Percentiles rank a stretch among this genome's conserved stretches.
These are phyloP conservation scores for Teunomyces barrocoloradensis DNA, from an alignment of 805 yeast genomes.

Conservation along the genomic window DNA sequence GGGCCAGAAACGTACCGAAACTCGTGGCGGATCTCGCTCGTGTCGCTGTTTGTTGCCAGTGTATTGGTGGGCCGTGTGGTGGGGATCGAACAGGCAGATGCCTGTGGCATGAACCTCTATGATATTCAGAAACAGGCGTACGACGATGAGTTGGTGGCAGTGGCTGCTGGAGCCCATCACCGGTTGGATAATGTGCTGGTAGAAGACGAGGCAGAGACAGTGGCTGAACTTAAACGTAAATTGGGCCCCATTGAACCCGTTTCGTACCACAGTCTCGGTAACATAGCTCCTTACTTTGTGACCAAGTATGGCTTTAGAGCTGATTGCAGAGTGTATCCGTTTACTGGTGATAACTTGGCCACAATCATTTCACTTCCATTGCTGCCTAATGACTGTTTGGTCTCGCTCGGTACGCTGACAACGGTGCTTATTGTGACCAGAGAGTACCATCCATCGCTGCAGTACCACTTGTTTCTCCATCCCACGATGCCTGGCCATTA, in stretches of 20 bases:
- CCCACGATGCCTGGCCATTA: conserved; percentile 74
- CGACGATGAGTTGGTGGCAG: conserved; percentile 53
- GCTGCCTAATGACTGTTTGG: conserved; percentile 68
- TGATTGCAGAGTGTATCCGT: conserved; percentile 63
- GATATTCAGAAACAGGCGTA: conserved; percentile 59
- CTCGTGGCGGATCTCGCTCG: conserved; percentile 66
- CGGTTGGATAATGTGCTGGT: conserved; percentile 34
- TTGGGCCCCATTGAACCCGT: conserved; percentile 54
- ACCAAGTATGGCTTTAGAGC: conserved; percentile 59
- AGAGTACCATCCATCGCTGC: conserved; percentile 71
- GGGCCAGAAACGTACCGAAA: conserved; percentile 51
- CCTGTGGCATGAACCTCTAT: conserved; percentile 90
- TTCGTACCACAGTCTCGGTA: conserved; percentile 50
- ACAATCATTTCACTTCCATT: conserved; percentile 82
- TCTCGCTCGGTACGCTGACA: conserved; percentile 90
- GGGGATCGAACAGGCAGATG: conserved; percentile 77
- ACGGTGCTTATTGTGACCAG: conserved; percentile 82
- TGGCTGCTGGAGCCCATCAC: conserved; percentile 52
- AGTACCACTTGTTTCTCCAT: conserved; percentile 82
- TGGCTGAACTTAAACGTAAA: conserved; percentile 45
- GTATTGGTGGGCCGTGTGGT: conserved; percentile 64
- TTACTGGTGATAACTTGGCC: conserved; percentile 91
- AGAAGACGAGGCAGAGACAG: conserved; percentile 21
- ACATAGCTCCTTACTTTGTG: conserved; percentile 58
- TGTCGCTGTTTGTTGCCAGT: conserved; percentile 75